phyloP scores from a whole-genome alignment of 2,329 filamentous ascomycete species.

The Alternaria atra region DNA sequence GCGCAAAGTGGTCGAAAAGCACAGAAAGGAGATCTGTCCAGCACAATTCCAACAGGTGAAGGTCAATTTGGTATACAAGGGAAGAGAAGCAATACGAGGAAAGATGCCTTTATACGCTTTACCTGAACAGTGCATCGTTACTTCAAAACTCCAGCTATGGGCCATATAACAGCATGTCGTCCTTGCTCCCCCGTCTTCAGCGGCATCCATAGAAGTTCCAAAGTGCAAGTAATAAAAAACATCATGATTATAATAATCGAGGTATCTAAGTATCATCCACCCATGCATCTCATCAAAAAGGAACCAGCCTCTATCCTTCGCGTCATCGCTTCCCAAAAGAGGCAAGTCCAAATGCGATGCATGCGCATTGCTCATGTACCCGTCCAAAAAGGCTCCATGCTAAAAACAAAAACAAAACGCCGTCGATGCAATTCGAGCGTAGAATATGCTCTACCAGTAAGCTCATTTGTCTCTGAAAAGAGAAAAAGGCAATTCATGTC shows the following conservation, averaged over 20 bases:
- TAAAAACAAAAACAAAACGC: background rate
- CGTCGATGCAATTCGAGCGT: background rate
- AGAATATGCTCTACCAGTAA: background rate
- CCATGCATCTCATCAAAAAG: background rate
- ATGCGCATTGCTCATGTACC: background rate
- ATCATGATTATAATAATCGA: background rate
- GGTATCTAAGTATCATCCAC: background rate
- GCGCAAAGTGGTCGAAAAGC: no score
- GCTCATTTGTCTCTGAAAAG: background rate
- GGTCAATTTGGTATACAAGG: no score
- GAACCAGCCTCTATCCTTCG: constrained; percentile 1
- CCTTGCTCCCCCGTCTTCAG: no score
- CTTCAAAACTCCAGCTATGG: no score
- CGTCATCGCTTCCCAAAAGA: background rate
- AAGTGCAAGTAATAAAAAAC: background rate
- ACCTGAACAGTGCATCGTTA: no score
- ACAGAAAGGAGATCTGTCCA: no score
- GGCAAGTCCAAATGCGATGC: background rate
- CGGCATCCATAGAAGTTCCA: background rate
- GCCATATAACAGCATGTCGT: no score
- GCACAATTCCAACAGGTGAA: no score
- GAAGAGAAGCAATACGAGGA: no score
- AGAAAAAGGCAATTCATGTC: background rate
- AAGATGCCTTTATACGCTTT: no score
- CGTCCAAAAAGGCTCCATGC: background rate